Evolutionary conservation across 495 filamentous ascomycete genomes (phyloP).

Genomic region (Chaetomium fimeti): DNA sequence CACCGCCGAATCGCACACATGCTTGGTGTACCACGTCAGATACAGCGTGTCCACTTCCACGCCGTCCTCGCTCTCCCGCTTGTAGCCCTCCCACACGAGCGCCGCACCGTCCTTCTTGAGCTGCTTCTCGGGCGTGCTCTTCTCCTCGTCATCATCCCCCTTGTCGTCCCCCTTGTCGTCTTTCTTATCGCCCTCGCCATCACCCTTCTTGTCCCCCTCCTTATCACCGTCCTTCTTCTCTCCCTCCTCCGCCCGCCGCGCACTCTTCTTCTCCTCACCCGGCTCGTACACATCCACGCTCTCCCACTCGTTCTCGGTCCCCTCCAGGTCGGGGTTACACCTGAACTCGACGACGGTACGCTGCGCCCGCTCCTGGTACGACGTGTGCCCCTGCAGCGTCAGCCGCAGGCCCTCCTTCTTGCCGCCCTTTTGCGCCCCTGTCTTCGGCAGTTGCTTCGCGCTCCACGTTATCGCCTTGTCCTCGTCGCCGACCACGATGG

Average conservation of each 20-base stretch:
- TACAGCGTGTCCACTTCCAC: constrained; percentile 56
- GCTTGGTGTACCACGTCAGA: constrained; percentile 80
- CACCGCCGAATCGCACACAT: constrained; percentile 66
- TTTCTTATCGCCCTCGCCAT: constrained; percentile 22
- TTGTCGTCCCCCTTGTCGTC: constrained; percentile 28
- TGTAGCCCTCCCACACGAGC: constrained; percentile 71
- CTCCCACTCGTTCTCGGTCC: constrained; percentile 63
- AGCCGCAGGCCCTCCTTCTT: constrained; percentile 64
- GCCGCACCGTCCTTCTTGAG: constrained; percentile 53
- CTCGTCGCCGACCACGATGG: constrained; percentile 62
- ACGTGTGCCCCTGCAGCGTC: constrained; percentile 66
- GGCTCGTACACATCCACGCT: constrained; percentile 46
- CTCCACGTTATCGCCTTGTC: constrained; percentile 59
- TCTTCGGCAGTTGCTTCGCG: constrained; percentile 45
- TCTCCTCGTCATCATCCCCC: constrained; percentile 31
- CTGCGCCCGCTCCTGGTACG: constrained; percentile 58
- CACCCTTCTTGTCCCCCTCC: constrained; percentile 36
- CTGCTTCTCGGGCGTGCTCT: constrained; percentile 46
- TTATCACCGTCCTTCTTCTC: constrained; percentile 29
- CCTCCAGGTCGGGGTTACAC: constrained; percentile 67
- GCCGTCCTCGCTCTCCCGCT: constrained; percentile 37
- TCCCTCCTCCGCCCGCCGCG: constrained; percentile 22
- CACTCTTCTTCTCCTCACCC: constrained; percentile 19
- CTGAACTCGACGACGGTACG: constrained; percentile 78
- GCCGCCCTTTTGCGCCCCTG: constrained; percentile 54